Conservation (phyloP, 2,329 filamentous ascomycete species). For the Nannizzia gypsea region DNA sequence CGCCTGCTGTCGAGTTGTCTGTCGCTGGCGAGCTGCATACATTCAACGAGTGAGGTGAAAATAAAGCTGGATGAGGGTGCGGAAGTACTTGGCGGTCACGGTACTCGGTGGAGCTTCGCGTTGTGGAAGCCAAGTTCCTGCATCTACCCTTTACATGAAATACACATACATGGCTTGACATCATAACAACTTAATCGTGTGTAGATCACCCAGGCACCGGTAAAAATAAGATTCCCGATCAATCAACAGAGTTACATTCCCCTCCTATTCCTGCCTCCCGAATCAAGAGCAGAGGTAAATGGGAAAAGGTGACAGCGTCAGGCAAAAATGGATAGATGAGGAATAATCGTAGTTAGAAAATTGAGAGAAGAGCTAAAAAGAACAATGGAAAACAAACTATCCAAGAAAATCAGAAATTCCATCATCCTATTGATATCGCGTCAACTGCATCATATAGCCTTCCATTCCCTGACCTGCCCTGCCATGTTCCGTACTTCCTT, state of each 20-base stretch:
- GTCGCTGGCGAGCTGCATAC: neutral
- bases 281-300: neutral
- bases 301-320: neutral
- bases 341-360: neutral
- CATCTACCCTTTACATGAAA: neutral
- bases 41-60: neutral
- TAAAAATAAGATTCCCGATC: neutral
- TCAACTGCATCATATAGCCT: conserved; percentile 3
- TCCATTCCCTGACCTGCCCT: conserved; percentile 1
- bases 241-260: neutral
- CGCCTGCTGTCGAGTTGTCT: neutral
- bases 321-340: neutral
- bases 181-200: neutral
- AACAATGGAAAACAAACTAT: neutral
- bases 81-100: conserved; percentile 7
- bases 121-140: conserved; percentile 2
- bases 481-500: conserved; percentile 4
- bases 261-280: conserved; percentile 1
- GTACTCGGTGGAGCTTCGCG: conserved; percentile 1
- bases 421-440: conserved; percentile 3
- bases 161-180: neutral
- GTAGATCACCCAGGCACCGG: conserved; percentile 1
- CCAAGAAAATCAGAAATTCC: conserved; percentile 3
- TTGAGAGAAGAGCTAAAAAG: neutral
- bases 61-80: neutral